These are phyloP conservation scores for Colletotrichum brevisporum DNA, from an alignment of 2,329 filamentous ascomycete species.

Conservation along the genomic window DNA sequence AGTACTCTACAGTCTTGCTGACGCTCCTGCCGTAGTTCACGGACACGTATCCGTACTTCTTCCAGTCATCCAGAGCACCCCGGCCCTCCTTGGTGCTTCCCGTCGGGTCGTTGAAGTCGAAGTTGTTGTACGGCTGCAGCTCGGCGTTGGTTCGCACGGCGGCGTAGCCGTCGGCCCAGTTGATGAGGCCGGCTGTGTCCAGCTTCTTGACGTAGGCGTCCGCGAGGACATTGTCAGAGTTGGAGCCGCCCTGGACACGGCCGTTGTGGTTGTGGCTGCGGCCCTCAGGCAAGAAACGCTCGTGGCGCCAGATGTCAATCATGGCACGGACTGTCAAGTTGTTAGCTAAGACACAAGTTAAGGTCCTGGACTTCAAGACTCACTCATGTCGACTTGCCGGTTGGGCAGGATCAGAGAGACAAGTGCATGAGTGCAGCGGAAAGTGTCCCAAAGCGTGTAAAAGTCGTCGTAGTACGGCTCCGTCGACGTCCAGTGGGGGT, in stretches of 20 bases:
- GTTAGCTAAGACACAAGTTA: background rate
- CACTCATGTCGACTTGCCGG: conserved; percentile 64
- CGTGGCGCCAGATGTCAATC: conserved; percentile 71
- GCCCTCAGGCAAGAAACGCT: conserved; percentile 67
- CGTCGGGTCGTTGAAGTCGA: conserved; percentile 64
- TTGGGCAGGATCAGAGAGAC: conserved; percentile 67
- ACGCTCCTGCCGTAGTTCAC: conserved; percentile 65
- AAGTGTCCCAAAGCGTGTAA: conserved; percentile 70
- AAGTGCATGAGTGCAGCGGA: conserved; percentile 67
- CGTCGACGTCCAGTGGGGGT: conserved; percentile 65
- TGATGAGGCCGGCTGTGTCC: conserved; percentile 57
- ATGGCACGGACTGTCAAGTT: conserved; percentile 58
- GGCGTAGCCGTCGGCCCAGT: conserved; percentile 68
- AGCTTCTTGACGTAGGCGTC: conserved; percentile 69
- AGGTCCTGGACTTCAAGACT: background rate
- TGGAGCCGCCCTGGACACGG: conserved; percentile 70
- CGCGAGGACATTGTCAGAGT: conserved; percentile 72
- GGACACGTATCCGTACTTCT: conserved; percentile 69
- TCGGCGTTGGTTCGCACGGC: conserved; percentile 72
- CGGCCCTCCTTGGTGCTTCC: conserved; percentile 70
- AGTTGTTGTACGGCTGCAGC: conserved; percentile 63
- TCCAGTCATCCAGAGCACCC: conserved; percentile 72
- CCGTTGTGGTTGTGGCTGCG: conserved; percentile 71
- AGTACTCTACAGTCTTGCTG: conserved; percentile 70
- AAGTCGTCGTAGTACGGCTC: conserved; percentile 74